Percentiles rank a stretch among this genome's conserved stretches.
Evolutionary conservation across 306 rosid genomes (phyloP).

Genomic region (Quercus parvula): DNA sequence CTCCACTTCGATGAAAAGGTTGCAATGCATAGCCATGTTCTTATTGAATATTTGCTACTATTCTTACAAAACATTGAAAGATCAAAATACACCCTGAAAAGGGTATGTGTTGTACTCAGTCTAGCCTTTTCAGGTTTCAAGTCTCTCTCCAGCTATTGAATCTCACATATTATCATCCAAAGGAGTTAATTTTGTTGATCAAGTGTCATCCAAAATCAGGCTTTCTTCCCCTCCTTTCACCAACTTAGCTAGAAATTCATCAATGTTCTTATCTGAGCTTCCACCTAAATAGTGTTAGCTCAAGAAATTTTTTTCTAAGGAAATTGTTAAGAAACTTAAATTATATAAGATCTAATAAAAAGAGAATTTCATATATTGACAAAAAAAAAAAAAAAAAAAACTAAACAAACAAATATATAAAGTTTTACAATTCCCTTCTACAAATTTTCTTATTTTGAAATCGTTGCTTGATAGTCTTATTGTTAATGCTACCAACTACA

Average conservation of each 20-base stretch:
- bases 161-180: neutral
- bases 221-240: neutral
- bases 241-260: constrained; percentile 16
- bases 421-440: too few relatives aligned
- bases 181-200: neutral
- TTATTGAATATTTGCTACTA: too few relatives aligned
- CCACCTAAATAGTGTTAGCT: constrained; percentile 6
- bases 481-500: too few relatives aligned
- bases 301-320: too few relatives aligned
- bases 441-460: too few relatives aligned
- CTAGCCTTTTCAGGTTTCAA: neutral
- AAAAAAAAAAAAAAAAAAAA: too few relatives aligned
- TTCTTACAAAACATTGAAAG: neutral
- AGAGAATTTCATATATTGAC: too few relatives aligned
- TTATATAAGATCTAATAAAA: too few relatives aligned
- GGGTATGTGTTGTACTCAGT: neutral
- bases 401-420: too few relatives aligned
- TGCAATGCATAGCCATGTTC: neutral
- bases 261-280: constrained; percentile 32
- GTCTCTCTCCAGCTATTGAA: neutral
- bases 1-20: neutral
- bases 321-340: too few relatives aligned
- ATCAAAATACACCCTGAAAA: neutral
- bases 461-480: too few relatives aligned
- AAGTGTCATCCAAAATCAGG: neutral